These are phyloP conservation scores for Trypanosoma caninum DNA, from an alignment of 208 protist genomes.

Conservation along the genomic window DNA sequence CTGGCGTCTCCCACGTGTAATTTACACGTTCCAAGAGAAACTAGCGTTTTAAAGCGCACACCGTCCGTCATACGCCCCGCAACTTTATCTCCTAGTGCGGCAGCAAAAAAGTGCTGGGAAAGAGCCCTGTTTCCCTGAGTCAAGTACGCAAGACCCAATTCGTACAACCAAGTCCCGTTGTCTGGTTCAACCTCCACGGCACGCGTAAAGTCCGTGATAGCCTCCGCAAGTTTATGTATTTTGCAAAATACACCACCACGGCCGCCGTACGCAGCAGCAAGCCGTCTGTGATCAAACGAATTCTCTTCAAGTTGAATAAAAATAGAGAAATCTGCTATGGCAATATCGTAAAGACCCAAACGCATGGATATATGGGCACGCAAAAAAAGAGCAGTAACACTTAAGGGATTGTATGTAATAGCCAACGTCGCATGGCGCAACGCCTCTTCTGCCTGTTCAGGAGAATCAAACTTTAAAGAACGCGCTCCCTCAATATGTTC, in stretches of 20 bases:
- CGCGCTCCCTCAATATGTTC: constrained; percentile 53
- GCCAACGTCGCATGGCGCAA: constrained; percentile 36
- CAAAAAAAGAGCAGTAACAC: constrained; percentile 43
- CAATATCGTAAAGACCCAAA: constrained; percentile 30
- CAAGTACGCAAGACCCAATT: constrained; percentile 60
- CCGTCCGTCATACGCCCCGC: constrained; percentile 32
- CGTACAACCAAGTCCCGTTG: constrained; percentile 81
- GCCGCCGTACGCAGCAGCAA: constrained; percentile 55
- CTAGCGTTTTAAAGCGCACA: constrained; percentile 23
- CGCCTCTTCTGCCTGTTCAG: constrained; percentile 34
- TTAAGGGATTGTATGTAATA: constrained; percentile 46
- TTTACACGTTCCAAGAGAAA: constrained; percentile 32
- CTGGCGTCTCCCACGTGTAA: constrained; percentile 17
- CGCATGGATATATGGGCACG: constrained; percentile 38
- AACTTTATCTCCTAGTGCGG: constrained; percentile 45
- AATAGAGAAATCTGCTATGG: constrained; percentile 61
- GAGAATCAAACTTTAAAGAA: constrained; percentile 31
- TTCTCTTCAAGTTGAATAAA: constrained; percentile 70
- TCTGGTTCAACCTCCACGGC: constrained; percentile 75
- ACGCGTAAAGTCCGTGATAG: constrained; percentile 57
- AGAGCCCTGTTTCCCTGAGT: constrained; percentile 30
- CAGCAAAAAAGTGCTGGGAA: constrained; percentile 45
- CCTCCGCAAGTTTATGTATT: constrained; percentile 43
- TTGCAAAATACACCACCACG: constrained; percentile 53
- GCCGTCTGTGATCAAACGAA: constrained; percentile 36